Percentiles rank a stretch among this genome's conserved stretches.
These are phyloP conservation scores for Lentinula boryana DNA, from an alignment of 768 basidiomycete genomes.

Conservation along the genomic window DNA sequence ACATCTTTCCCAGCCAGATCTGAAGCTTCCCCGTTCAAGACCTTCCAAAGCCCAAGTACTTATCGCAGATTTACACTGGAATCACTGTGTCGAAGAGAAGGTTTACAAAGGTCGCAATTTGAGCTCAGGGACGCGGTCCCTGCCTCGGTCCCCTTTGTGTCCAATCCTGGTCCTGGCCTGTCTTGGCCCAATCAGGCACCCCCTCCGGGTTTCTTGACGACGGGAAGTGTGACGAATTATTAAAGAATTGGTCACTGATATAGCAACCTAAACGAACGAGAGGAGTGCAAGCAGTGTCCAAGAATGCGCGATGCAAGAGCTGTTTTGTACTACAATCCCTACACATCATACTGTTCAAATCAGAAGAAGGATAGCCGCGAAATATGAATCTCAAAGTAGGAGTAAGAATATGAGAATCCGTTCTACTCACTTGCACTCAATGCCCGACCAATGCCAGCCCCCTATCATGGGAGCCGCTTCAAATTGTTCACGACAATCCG, in stretches of 20 bases:
- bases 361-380: too few relatives aligned
- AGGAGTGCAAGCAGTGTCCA: too few relatives aligned
- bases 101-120: not conserved
- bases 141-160: not conserved
- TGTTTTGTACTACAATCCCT: too few relatives aligned
- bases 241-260: not conserved
- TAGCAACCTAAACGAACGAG: too few relatives aligned
- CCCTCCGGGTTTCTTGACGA: not conserved
- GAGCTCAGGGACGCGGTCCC: not conserved
- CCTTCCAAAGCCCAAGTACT: not conserved
- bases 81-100: not conserved
- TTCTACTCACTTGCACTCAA: not conserved
- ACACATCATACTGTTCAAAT: too few relatives aligned
- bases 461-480: not conserved
- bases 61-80: not conserved
- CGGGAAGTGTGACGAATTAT: not conserved
- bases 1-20: not conserved
- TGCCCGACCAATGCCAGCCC: not conserved
- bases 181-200: not conserved
- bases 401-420: too few relatives aligned
- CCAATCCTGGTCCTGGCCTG: not conserved
- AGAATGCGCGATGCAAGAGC: too few relatives aligned
- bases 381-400: too few relatives aligned
- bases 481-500: not conserved
- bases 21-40: not conserved